These are phyloP conservation scores for Pyricularia sp. DNA, from an alignment of 2,329 filamentous ascomycete genomes.

Conservation along the genomic window DNA sequence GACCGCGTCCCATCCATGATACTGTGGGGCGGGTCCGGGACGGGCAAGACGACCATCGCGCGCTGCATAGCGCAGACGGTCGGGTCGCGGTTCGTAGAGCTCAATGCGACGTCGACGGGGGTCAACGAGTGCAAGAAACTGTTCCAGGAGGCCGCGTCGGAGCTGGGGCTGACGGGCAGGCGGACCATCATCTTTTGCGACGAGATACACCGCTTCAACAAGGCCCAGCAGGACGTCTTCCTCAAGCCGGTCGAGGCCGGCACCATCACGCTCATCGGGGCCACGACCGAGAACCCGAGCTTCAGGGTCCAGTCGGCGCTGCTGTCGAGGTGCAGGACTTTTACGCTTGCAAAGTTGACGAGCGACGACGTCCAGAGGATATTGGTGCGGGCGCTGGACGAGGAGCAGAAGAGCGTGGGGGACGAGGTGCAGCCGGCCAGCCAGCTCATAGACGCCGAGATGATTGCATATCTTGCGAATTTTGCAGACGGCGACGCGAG, in stretches of 20 bases:
- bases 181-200: constrained; percentile 97
- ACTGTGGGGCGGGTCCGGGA: constrained; percentile 76
- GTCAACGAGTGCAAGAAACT: constrained; percentile 89
- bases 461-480: constrained; percentile 71
- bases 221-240: constrained; percentile 91
- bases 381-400: constrained; percentile 61
- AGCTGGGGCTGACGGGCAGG: constrained; percentile 70
- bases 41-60: constrained; percentile 86
- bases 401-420: constrained; percentile 35
- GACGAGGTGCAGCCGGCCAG: constrained; percentile 30
- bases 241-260: constrained; percentile 86
- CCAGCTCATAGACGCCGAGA: constrained; percentile 62
- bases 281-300: constrained; percentile 93
- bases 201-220: constrained; percentile 88
- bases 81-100: constrained; percentile 82
- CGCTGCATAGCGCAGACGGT: constrained; percentile 78
- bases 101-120: constrained; percentile 85
- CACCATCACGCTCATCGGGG: constrained; percentile 83
- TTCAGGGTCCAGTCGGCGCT: constrained; percentile 88
- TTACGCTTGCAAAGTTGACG: constrained; percentile 70
- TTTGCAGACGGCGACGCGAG: constrained; percentile 91
- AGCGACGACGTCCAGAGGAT: constrained; percentile 66
- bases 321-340: constrained; percentile 81
- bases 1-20: constrained; percentile 91
- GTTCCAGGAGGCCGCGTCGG: constrained; percentile 74